Conservation (phyloP, 495 filamentous ascomycete species). For the Talaromyces adpressus region DNA sequence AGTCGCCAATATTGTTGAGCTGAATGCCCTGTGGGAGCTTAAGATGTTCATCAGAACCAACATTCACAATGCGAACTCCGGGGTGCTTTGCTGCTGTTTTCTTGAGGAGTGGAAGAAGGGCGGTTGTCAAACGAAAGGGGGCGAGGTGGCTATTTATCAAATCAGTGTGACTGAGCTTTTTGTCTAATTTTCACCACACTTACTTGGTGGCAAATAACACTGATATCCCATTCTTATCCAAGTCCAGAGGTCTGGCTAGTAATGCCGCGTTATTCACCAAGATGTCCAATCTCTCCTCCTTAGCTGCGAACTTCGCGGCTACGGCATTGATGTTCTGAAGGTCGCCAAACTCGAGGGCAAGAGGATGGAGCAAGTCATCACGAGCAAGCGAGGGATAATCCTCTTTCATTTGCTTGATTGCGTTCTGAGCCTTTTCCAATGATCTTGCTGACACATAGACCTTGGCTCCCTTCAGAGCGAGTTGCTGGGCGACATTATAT, state of each 20-base stretch:
- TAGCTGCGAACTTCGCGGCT: not conserved
- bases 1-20: not conserved
- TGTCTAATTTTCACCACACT: not conserved
- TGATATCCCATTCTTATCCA: not conserved
- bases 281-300: not conserved
- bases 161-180: not conserved
- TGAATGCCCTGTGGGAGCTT: not conserved
- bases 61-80: not conserved
- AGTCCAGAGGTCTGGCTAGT: not conserved
- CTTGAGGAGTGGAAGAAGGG: not conserved
- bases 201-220: conserved; percentile 1
- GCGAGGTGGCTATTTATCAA: not conserved
- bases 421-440: conserved; percentile 22
- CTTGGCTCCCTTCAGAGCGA: conserved; percentile 14
- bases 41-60: not conserved
- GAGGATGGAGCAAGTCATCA: not conserved
- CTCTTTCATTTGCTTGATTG: conserved; percentile 26
- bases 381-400: not conserved
- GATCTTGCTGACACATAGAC: conserved; percentile 41
- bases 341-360: not conserved
- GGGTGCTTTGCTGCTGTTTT: not conserved
- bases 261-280: conserved; percentile 1
- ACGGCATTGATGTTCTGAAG: not conserved
- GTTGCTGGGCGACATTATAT: not conserved
- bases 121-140: not conserved